Evolutionary conservation across 176 grass and related monocot species (phyloP), one percentile per base, ranked within the genome.

Genomic region (Ensete glaucum): DNA sequence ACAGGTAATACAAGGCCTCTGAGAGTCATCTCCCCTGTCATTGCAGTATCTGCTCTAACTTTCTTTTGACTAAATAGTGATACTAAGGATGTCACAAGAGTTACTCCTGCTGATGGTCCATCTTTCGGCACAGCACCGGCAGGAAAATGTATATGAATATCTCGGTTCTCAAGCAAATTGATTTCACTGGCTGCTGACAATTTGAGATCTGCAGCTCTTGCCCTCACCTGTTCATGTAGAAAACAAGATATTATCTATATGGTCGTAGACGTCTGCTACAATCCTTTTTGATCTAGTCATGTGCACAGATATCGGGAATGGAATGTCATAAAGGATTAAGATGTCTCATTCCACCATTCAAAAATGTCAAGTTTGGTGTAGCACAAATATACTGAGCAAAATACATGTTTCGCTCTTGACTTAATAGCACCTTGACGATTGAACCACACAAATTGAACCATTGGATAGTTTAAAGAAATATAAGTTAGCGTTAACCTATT

Each of bases 51-150:
- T 55, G 86, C 84, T 83, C 95, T 90, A 52, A 99, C 95, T 78
- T 94, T 99, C 16, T 76, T 77, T 56, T 89, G 78, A 72, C 91
- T 99, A 65, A 99, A 99, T 56, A 99, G 81, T 27, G 95, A 99
- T 48, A 99, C 91, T 8, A 99, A 71, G 2, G 95, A 85, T 52
- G 95, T 94, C 64, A 99, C 95, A 66, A 99, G 69, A 77, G 95
- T 99, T 49, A 99, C 88, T 74, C 95, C 95, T 27, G 95, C 95
- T 19, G 95, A 99, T 63, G 95, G 95, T 74, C 95, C 95, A 91
- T 99, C 95, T 81, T 99, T 99, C 2, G 95, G 95, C 59, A 99
- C 91, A n/a, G 91, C 90, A 85, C 95, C 95, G 72, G 95, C 95
- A 73, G 95, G 95, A 82, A 99, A 99, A 85, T 99, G 95, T 78